These are phyloP conservation scores for Cnidoscolus chayamansa DNA, from an alignment of 441 rosid species.

Conservation along the genomic window DNA sequence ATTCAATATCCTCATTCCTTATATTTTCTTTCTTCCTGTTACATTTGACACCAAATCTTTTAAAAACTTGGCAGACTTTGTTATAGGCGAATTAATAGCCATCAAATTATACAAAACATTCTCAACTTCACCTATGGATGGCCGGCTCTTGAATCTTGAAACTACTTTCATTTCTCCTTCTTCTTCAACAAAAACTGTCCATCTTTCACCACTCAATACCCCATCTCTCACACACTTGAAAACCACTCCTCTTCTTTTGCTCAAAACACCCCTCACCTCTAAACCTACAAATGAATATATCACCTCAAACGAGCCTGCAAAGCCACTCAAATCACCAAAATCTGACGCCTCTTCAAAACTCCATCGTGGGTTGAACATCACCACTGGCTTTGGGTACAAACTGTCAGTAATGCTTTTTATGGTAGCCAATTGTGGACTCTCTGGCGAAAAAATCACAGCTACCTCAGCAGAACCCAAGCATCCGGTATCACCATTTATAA, in stretches of 20 bases:
- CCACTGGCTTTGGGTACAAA: slow-evolving; percentile 59
- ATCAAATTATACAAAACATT: slow-evolving; percentile 70
- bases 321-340: slow-evolving; percentile 45
- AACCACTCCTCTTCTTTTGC: slow-evolving; percentile 63
- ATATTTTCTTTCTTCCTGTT: slow-evolving; percentile 54
- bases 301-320: slow-evolving; percentile 66
- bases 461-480: slow-evolving; percentile 48
- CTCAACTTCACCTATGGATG: slow-evolving; percentile 71
- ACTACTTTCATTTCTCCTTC: slow-evolving; percentile 54
- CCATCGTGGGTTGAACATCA: slow-evolving; percentile 76
- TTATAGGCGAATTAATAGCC: slow-evolving; percentile 81
- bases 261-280: slow-evolving; percentile 68
- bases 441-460: slow-evolving; percentile 63
- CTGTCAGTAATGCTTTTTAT: slow-evolving; percentile 39
- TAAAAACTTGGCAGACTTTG: slow-evolving; percentile 76
- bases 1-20: not conserved
- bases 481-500: slow-evolving; percentile 24
- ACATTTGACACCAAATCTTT: slow-evolving; percentile 63
- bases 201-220: slow-evolving; percentile 72
- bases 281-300: slow-evolving; percentile 72
- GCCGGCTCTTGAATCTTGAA: slow-evolving; percentile 62
- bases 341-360: slow-evolving; percentile 55
- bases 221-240: slow-evolving; percentile 83
- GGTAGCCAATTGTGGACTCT: slow-evolving; percentile 41
- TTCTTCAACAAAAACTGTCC: slow-evolving; percentile 73